phyloP scores from a whole-genome alignment of 1,284 basidiomycete genomes.

The Irpex lacteus region DNA sequence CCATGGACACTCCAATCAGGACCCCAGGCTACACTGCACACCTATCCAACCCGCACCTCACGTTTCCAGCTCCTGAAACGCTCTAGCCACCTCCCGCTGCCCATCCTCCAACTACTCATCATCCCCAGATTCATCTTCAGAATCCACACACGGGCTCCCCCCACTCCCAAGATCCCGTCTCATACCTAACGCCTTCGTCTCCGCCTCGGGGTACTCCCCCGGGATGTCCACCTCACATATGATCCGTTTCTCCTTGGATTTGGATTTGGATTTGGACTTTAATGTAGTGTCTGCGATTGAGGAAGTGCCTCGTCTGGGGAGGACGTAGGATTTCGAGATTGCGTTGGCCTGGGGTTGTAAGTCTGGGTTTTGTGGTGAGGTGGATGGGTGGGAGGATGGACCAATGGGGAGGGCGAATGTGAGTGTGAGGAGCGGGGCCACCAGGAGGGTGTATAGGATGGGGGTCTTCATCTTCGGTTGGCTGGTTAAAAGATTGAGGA shows the following conservation, averaged over 20 bases:
- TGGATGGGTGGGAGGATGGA: no score
- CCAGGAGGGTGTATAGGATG: no score
- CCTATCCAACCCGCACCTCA: no score
- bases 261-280: no score
- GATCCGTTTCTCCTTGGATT: not conserved
- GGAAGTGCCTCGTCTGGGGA: not conserved
- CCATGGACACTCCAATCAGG: no score
- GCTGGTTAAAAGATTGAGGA: no score
- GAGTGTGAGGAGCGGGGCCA: no score
- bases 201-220: not conserved
- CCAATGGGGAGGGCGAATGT: no score
- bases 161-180: not conserved
- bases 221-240: not conserved
- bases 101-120: not conserved
- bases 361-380: no score
- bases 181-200: not conserved
- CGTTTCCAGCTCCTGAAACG: not conserved
- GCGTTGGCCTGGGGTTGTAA: no score
- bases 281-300: not conserved
- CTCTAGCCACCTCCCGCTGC: not conserved
- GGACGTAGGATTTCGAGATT: not conserved
- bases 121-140: not conserved
- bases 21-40: no score
- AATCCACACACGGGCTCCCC: not conserved
- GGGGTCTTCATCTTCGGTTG: no score